Base-by-base conservation (phyloP, 2,329 filamentous ascomycete species). In the Exophiala viscosa region DNA sequence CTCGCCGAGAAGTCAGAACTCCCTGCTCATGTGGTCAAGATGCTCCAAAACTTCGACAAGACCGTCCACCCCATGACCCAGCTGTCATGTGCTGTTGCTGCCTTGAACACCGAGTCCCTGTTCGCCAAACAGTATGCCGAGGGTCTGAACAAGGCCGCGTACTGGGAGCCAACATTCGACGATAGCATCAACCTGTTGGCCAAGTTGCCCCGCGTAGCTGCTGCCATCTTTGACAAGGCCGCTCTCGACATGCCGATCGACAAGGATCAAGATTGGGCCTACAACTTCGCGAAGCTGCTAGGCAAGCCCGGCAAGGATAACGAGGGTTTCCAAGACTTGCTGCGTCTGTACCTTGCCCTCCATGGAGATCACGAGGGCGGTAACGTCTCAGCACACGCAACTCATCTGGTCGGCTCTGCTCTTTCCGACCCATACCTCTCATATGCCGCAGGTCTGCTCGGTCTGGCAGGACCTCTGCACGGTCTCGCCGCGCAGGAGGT, bases 351-450 rank as follows among this genome's bases (percentile, higher is more conserved):
- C 74, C 84, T 99, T 18, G 92, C 93, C 45, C 86, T 99, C 4
- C 93, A 99, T 73, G 93, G 93, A 59, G 93, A 99, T 73, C 93
- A 99, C 75, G 93, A 99, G 74, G 93, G 93, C 57, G 93, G 93
- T 53, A 99, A 99, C 65, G 93, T 99, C 58, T 96, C 91, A 35
- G 93, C 93, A 1, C 93, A 99, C 70, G 76, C 93, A 23, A 97
- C 93, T 6, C 93, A 99, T 71, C 79, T 99, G 35, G 93, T 99
- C 50, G 93, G 93, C 47, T 95, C 88, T 63, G 93, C 93, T 15
- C 83, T 99, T 51, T 93, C 88, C 66, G 93, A 97, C 65, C 90
- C 92, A 4, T 97, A 93, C 82, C 81, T 99, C 59, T 93, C 89
- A 66, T 97, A 97, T 79, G 93, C 88, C 62, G 93, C 93, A 52